Evolutionary conservation across 2,329 filamentous ascomycete genomes (phyloP), one percentile per base, ranked within the genome.

Genomic region (Talaromyces funiculosus): DNA sequence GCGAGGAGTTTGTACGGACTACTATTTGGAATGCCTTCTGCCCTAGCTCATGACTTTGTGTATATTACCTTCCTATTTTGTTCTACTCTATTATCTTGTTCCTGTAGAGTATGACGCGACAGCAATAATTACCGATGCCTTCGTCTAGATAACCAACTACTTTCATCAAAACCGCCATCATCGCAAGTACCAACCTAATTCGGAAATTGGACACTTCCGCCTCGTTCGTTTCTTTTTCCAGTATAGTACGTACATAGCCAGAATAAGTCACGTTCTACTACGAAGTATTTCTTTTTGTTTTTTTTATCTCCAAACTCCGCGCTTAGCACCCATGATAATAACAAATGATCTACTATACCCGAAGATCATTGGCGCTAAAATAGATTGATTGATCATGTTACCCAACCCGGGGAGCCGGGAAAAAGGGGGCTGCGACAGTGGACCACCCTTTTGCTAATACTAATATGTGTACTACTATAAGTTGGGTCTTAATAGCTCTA

Each of bases 171-270:
- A 22, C 5, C 8, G 47, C 12, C 43, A 47, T 47, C 22, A 29
- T 26, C 35, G 6, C 45, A 40, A 53, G 57, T 59, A 47, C 42
- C 43, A 59, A 53, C 57, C 57, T 59, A 53, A 53, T 59, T 42
- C 37, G 37, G 57, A 59, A 51, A 33, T 20, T 6, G 7, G 43
- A 33, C 24, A 54, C 22, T 45, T 24, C 14, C 12, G 49, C n/a
- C 24, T 33, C 29, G 5, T 37, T 54, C 24, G 7, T 54, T 54
- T 54, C 31, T 54, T 54, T 54, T 54, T 37, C 33, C 16, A n/a
- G 1, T 2, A n/a, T 47, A 24, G 22, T 26, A 20, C n/a, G 9
- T 40, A 40, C n/a, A 7, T 40, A 20, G 37, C 3, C 9, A 45
- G 31, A 22, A 16, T 33, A 33, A 33, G 20, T 33, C 45, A 51